phyloP scores from a whole-genome alignment of 1,284 basidiomycete species.

The Papiliotrema laurentii region DNA sequence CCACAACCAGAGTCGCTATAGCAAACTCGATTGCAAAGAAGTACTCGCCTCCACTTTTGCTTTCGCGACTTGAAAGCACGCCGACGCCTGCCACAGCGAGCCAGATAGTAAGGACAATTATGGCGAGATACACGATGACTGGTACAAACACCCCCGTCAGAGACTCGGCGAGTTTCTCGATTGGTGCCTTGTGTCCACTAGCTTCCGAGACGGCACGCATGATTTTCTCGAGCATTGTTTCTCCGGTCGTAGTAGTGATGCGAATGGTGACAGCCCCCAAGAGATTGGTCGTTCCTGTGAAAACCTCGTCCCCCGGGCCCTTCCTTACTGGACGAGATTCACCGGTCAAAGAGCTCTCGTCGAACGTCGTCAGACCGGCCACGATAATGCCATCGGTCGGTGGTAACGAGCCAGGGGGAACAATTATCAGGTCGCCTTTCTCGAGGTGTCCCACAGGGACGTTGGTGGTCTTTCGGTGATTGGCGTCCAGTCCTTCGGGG shows the following conservation, averaged over 20 bases:
- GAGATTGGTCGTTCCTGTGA: slow-evolving; percentile 71
- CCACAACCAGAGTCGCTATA: slow-evolving; percentile 75
- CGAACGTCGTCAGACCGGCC: slow-evolving; percentile 57
- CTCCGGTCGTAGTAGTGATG: slow-evolving; percentile 60
- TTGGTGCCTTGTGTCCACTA: slow-evolving; percentile 66
- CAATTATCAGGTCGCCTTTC: slow-evolving; percentile 68
- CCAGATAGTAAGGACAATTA: slow-evolving; percentile 69
- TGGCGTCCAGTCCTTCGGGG: not conserved
- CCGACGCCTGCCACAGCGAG: slow-evolving; percentile 60
- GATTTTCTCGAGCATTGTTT: slow-evolving; percentile 73
- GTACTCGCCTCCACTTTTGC: slow-evolving; percentile 28
- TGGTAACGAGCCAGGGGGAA: slow-evolving; percentile 65
- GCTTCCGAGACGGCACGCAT: slow-evolving; percentile 71
- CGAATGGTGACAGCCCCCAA: slow-evolving; percentile 58
- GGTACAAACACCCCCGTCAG: slow-evolving; percentile 75
- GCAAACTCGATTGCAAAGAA: slow-evolving; percentile 50
- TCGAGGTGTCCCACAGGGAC: slow-evolving; percentile 63
- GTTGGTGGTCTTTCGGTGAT: not conserved
- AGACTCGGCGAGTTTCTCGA: slow-evolving; percentile 69
- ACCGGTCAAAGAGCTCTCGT: slow-evolving; percentile 81
- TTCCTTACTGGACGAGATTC: slow-evolving; percentile 67
- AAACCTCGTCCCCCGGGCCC: slow-evolving; percentile 60
- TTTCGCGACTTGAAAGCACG: slow-evolving; percentile 53
- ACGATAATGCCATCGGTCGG: slow-evolving; percentile 68
- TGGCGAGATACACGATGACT: slow-evolving; percentile 63